Evolutionary conservation across 805 yeast genomes (phyloP).

Genomic region (Teunomyces tritomae): DNA sequence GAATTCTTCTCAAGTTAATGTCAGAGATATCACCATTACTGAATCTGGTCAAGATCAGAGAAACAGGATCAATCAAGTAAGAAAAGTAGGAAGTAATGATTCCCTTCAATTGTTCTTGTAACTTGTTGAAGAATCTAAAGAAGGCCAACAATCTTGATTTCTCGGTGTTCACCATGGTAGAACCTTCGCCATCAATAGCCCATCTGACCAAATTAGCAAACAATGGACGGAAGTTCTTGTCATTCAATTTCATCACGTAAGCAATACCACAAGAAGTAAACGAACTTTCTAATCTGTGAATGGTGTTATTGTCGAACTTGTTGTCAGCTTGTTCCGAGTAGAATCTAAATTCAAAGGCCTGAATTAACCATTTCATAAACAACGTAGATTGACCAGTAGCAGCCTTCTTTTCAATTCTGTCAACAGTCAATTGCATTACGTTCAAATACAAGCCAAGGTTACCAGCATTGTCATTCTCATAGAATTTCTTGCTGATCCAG

Average conservation of each 20-base stretch:
- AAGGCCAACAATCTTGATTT: conserved; percentile 65
- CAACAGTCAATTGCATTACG: conserved; percentile 63
- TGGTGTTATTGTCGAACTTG: conserved; percentile 64
- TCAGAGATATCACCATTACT: conserved; percentile 38
- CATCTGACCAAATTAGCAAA: conserved; percentile 85
- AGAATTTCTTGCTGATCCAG: conserved; percentile 50
- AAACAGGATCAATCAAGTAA: conserved; percentile 76
- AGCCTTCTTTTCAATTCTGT: conserved; percentile 65
- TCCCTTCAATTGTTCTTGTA: conserved; percentile 80
- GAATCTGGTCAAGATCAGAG: conserved; percentile 51
- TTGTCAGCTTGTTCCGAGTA: conserved; percentile 39
- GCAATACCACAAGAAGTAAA: conserved; percentile 70
- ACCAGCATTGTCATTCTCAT: conserved; percentile 30
- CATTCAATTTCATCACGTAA: conserved; percentile 88
- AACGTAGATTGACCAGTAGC: conserved; percentile 68
- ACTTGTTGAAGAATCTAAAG: conserved; percentile 79
- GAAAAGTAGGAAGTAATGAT: conserved; percentile 87
- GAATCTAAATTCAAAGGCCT: conserved; percentile 66
- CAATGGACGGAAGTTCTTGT: conserved; percentile 87
- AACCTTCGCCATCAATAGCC: conserved; percentile 87
- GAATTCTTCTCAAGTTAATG: conserved; percentile 64
- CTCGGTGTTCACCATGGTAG: conserved; percentile 46
- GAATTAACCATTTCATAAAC: conserved; percentile 66
- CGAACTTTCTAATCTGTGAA: conserved; percentile 76
- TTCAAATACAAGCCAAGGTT: conserved; percentile 68